Base-by-base conservation (phyloP, 1,284 basidiomycete genomes). In the Malassezia psittaci region DNA sequence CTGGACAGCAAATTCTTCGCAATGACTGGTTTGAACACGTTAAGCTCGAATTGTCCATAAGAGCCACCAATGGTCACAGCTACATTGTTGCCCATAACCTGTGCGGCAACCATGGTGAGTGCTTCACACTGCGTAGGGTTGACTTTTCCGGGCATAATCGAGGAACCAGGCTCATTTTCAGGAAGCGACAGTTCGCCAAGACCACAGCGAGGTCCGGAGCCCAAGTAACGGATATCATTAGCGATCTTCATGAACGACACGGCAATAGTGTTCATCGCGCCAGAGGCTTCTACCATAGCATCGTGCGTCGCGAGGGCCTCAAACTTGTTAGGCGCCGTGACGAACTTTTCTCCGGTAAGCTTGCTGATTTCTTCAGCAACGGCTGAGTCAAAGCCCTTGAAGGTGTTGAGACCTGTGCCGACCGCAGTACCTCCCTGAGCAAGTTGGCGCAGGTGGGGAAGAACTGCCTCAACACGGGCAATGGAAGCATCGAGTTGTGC, bases 71-170 rank as follows among this genome's bases (percentile, higher is more conserved):
- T 80, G 66, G 85, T 88, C 75, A 98, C 90, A 54, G 86, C 79
- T 37, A 89, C 91, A 77, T 98, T 88, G 79, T 98, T 99, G 48
- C 94, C 94, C 78, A 98, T 94, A 9, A 98, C 93, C 77, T 98
- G 94, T 0, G 93, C 90, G 45, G 90, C 89, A 41, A 98, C 90
- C 94, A 98, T 98, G 21, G 94, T 98, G 59, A 77, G 62, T 11
- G 94, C 94, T 79, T 99, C 94, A 69, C 94, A 98, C 77, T 99
- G 94, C 5, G 94, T 99, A 15, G 94, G 94, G 79, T 99, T 99
- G 57, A 99, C 94, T 79, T 99, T 98, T 62, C 94, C 94, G 18
- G 94, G 94, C 94, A 99, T 99, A 79, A 99, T 98, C 60, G 90
- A 94, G 72, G 89, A 94, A 57, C 94, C 94, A 42, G 94, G 94